Percentiles rank a stretch among this genome's conserved stretches.
Conservation (phyloP, 1,139 yeast genomes). For the Pichia sp. region DNA sequence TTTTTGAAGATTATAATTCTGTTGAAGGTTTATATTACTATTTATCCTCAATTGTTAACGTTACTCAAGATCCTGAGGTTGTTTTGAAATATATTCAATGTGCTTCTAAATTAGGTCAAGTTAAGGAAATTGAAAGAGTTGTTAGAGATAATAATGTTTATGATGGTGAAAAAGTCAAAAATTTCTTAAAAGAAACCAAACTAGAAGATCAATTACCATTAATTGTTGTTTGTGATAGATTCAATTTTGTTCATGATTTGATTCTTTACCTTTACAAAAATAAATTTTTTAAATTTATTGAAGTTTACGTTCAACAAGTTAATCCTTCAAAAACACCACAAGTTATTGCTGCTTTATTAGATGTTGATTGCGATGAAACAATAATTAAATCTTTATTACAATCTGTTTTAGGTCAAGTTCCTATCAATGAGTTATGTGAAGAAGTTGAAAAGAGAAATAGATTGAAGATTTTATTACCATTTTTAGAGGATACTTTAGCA, state of each 20-base stretch:
- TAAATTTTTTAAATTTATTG: conserved; percentile 92
- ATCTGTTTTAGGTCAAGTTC: conserved; percentile 92
- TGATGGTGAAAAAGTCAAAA: conserved; percentile 96
- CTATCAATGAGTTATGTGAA: conserved; percentile 78
- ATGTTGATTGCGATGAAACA: conserved; percentile 93
- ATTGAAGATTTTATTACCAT: conserved; percentile 84
- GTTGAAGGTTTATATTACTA: conserved; percentile 92
- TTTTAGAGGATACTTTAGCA: conserved; percentile 81
- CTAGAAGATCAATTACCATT: conserved; percentile 94
- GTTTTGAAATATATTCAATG: conserved; percentile 94
- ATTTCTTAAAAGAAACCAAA: conserved; percentile 89
- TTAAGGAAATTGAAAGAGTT: conserved; percentile 90
- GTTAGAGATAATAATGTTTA: conserved; percentile 92
- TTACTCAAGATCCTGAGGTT: conserved; percentile 91
- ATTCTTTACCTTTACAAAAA: conserved; percentile 89
- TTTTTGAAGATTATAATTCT: conserved; percentile 90
- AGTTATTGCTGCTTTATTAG: conserved; percentile 91
- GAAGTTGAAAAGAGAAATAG: conserved; percentile 97
- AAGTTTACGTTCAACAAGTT: conserved; percentile 95
- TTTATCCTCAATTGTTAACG: conserved; percentile 85
- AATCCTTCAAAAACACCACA: conserved; percentile 95
- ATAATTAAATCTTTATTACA: conserved; percentile 75
- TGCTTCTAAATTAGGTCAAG: conserved; percentile 86
- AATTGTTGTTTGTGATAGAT: conserved; percentile 93
- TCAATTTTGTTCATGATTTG: conserved; percentile 86